Percentiles rank a stretch among this genome's conserved stretches.
phyloP scores from a whole-genome alignment of 2,329 filamentous ascomycete species.

The Huntiella bhutanensis region DNA sequence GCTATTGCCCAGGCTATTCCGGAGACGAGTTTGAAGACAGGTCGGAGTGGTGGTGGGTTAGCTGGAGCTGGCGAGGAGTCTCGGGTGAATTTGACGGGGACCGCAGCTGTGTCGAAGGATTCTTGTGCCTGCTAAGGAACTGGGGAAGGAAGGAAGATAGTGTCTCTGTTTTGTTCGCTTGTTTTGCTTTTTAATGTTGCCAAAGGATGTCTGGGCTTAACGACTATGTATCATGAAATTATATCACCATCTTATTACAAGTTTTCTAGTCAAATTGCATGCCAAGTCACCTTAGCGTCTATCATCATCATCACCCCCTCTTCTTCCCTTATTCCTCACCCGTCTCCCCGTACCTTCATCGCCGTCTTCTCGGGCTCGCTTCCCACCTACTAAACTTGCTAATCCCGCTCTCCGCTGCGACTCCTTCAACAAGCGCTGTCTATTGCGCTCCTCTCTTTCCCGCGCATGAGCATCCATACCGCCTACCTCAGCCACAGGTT shows the following conservation, averaged over 20 bases:
- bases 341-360: constrained; percentile 16
- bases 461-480: constrained; percentile 42
- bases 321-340: constrained; percentile 4
- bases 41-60: constrained; percentile 27
- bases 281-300: neutral
- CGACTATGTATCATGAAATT: constrained; percentile 2
- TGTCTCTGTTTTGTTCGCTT: constrained; percentile 4
- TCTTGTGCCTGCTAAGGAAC: constrained; percentile 60
- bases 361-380: constrained; percentile 31
- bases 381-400: constrained; percentile 26
- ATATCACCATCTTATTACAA: neutral
- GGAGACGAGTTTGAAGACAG: constrained; percentile 78
- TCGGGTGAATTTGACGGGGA: constrained; percentile 65
- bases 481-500: constrained; percentile 5
- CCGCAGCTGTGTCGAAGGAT: constrained; percentile 61
- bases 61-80: constrained; percentile 46
- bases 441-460: constrained; percentile 47
- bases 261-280: neutral
- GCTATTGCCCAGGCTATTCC: constrained; percentile 97
- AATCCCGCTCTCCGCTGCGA: constrained; percentile 44
- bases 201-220: neutral
- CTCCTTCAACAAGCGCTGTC: constrained; percentile 49
- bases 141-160: neutral
- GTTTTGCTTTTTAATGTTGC: neutral
- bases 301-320: constrained; percentile 36